Evolutionary conservation across 345 rosid species (phyloP).

Genomic region (Mangifera indica): DNA sequence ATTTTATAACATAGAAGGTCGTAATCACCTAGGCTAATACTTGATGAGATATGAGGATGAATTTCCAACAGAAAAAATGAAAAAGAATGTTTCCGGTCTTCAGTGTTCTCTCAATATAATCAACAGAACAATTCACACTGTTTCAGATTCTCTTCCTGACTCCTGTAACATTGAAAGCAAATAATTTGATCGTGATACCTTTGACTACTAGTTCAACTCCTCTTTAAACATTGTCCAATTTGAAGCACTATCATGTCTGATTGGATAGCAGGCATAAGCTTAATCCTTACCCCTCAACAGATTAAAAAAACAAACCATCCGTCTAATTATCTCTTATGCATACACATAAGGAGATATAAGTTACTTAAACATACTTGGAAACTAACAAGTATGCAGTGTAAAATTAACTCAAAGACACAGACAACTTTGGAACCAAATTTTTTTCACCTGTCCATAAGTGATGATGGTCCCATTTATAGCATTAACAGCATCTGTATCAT

Average conservation of each 20-base stretch:
- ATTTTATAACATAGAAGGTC: background rate
- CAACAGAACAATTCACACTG: background rate
- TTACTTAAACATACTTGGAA: background rate
- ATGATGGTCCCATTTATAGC: slow-evolving; percentile 79
- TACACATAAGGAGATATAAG: background rate
- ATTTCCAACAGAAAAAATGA: background rate
- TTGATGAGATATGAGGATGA: background rate
- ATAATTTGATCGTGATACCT: too few relatives aligned
- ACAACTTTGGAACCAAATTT: background rate
- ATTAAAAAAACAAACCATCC: background rate
- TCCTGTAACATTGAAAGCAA: too few relatives aligned
- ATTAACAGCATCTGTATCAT: slow-evolving; percentile 56
- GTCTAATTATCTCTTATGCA: background rate
- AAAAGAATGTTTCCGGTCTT: background rate
- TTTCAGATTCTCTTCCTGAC: too few relatives aligned
- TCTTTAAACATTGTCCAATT: too few relatives aligned
- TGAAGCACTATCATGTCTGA: background rate
- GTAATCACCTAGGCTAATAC: background rate
- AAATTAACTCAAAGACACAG: background rate
- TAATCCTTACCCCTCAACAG: background rate
- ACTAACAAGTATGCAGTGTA: background rate
- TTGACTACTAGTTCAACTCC: too few relatives aligned
- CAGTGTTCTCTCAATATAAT: background rate
- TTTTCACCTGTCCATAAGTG: slow-evolving; percentile 78
- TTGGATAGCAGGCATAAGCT: background rate